Evolutionary conservation across 805 yeast genomes (phyloP).

Genomic region (Ogataea dorogensis): DNA sequence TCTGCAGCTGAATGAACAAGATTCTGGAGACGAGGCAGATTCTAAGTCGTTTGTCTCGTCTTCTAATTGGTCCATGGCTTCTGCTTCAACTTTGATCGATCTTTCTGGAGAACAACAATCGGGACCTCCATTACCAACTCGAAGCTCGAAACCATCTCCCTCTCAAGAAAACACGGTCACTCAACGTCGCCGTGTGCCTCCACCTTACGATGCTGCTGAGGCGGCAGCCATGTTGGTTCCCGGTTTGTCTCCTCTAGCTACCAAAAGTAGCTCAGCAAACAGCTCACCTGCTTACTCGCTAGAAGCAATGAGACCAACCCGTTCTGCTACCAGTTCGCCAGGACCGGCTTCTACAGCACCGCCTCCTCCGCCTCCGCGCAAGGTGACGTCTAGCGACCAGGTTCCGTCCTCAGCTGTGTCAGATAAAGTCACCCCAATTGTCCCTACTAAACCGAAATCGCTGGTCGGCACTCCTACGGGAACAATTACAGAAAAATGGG

Average conservation of each 20-base stretch:
- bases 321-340: slow-evolving; percentile 31
- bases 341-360: slow-evolving; percentile 28
- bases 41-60: slow-evolving; percentile 14
- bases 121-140: slow-evolving; percentile 19
- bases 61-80: slow-evolving; percentile 21
- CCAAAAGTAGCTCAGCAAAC: slow-evolving; percentile 6
- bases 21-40: slow-evolving; percentile 13
- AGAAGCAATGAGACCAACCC: slow-evolving; percentile 32
- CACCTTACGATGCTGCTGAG: slow-evolving; percentile 23
- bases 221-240: slow-evolving; percentile 24
- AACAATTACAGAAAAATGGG: slow-evolving; percentile 23
- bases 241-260: slow-evolving; percentile 21
- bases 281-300: slow-evolving; percentile 13
- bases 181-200: slow-evolving; percentile 22
- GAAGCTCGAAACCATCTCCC: slow-evolving; percentile 12
- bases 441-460: slow-evolving; percentile 32
- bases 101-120: slow-evolving; percentile 10
- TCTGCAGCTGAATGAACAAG: slow-evolving; percentile 33
- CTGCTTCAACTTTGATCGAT: slow-evolving; percentile 27
- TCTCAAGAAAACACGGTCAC: slow-evolving; percentile 14
- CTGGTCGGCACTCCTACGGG: slow-evolving; percentile 21
- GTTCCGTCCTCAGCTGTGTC: slow-evolving; percentile 6
- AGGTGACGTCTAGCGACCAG: slow-evolving; percentile 9
- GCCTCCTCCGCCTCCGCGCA: slow-evolving; percentile 32
- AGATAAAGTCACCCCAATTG: slow-evolving; percentile 31